These are phyloP conservation scores for Asterionellopsis glacialis DNA, from an alignment of 108 stramenopile species.

Conservation along the genomic window DNA sequence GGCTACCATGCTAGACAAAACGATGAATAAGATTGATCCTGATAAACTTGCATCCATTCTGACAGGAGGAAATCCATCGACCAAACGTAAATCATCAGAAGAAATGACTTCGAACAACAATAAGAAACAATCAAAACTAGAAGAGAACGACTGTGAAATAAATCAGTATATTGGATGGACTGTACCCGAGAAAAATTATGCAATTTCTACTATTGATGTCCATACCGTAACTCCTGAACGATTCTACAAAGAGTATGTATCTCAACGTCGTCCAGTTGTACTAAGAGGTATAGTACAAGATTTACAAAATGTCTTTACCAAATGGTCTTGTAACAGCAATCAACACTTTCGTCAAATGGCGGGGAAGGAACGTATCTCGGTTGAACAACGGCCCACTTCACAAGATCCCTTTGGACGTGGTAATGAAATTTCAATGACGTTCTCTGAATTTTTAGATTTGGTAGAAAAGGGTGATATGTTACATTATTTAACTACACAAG, in stretches of 20 bases:
- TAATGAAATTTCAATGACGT: conserved; percentile 28
- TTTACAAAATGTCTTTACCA: conserved; percentile 6
- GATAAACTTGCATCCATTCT: no score
- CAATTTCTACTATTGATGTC: conserved; percentile 7
- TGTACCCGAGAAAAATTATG: no score
- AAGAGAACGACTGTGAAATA: no score
- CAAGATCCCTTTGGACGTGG: conserved; percentile 28
- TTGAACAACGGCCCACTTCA: conserved; percentile 17
- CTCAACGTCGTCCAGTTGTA: conserved; percentile 36
- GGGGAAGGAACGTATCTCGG: conserved; percentile 18
- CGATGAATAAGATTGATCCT: no score
- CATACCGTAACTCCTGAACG: conserved; percentile 14
- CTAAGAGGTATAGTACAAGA: conserved; percentile 21
- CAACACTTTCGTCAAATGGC: conserved; percentile 1
- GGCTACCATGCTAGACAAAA: no score
- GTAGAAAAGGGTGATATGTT: conserved; percentile 11
- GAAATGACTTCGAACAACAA: no score
- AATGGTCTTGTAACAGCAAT: conserved; percentile 1
- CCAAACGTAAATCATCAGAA: no score
- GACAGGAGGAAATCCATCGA: no score
- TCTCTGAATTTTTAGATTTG: conserved; percentile 20
- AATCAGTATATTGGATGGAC: no score
- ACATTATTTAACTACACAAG: conserved; percentile 55
- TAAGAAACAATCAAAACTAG: no score
- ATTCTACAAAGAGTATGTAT: conserved; percentile 44